These are phyloP conservation scores for Cicer cuneatum DNA, from an alignment of 306 rosid species.

Conservation along the genomic window DNA sequence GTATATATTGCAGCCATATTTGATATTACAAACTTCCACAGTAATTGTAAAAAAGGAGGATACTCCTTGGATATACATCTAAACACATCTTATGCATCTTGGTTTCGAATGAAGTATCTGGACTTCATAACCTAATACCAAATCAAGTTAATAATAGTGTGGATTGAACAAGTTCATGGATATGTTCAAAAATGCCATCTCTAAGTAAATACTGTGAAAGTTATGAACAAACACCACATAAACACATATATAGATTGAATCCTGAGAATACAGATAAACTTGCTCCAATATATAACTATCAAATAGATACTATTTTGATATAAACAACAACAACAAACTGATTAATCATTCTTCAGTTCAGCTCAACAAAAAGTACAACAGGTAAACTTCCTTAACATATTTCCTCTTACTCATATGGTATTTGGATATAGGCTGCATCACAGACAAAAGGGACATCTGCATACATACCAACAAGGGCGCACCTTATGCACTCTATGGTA, in stretches of 20 bases:
- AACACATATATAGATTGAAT: neutral
- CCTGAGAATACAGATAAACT: conserved; percentile 20
- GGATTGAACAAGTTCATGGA: neutral
- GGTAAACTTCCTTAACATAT: conserved; percentile 27
- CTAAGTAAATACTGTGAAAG: neutral
- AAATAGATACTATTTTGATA: conserved; percentile 17
- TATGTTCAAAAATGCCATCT: conserved; percentile 1
- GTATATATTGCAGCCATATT: no score
- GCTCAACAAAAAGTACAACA: conserved; percentile 30
- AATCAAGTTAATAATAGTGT: neutral
- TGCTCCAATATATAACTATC: neutral
- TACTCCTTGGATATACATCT: neutral
- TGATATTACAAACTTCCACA: neutral
- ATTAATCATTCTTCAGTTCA: conserved; percentile 20
- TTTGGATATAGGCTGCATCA: conserved; percentile 93
- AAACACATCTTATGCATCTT: neutral
- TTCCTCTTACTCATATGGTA: conserved; percentile 75
- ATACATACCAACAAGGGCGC: conserved; percentile 92
- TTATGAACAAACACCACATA: neutral
- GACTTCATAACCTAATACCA: neutral
- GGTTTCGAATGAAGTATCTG: neutral
- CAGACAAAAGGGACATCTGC: conserved; percentile 88
- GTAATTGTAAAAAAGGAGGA: neutral
- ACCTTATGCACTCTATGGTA: conserved; percentile 74
- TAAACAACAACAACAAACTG: conserved; percentile 36